phyloP scores from a whole-genome alignment of 108 stramenopile genomes.

The Cyclostephanos invisitatus region DNA sequence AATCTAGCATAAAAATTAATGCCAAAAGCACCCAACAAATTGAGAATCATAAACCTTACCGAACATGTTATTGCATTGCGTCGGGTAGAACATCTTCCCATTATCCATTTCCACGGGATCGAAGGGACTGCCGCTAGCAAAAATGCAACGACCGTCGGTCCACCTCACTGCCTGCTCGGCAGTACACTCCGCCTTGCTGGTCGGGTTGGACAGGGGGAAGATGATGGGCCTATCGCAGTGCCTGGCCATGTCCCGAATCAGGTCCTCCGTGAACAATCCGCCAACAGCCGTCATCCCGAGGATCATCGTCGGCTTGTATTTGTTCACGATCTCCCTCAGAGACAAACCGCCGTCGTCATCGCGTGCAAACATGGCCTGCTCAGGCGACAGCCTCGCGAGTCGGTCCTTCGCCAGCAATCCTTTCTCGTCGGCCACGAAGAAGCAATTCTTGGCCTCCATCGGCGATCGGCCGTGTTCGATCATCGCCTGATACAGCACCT shows the following conservation, averaged over 20 bases:
- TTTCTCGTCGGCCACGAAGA: constrained; percentile 85
- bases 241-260: constrained; percentile 76
- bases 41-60: constrained; percentile 30
- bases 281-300: constrained; percentile 93
- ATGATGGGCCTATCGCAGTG: constrained; percentile 88
- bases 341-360: constrained; percentile 67
- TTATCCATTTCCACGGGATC: constrained; percentile 82
- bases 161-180: constrained; percentile 97
- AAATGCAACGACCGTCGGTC: constrained; percentile 92
- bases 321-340: constrained; percentile 67
- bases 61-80: constrained; percentile 88
- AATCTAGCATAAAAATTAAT: constrained; percentile 8
- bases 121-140: constrained; percentile 97
- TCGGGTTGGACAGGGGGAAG: constrained; percentile 97
- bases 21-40: background rate
- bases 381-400: constrained; percentile 54
- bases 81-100: constrained; percentile 75
- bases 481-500: constrained; percentile 85
- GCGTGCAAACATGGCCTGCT: constrained; percentile 76
- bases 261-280: constrained; percentile 73
- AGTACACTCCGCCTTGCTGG: constrained; percentile 95
- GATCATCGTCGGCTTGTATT: constrained; percentile 90
- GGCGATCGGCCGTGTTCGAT: constrained; percentile 79
- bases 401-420: constrained; percentile 78
- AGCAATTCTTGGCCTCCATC: constrained; percentile 72